Evolutionary conservation across 2,329 filamentous ascomycete species (phyloP).

Genomic region (Mycosphaerella arachidis): DNA sequence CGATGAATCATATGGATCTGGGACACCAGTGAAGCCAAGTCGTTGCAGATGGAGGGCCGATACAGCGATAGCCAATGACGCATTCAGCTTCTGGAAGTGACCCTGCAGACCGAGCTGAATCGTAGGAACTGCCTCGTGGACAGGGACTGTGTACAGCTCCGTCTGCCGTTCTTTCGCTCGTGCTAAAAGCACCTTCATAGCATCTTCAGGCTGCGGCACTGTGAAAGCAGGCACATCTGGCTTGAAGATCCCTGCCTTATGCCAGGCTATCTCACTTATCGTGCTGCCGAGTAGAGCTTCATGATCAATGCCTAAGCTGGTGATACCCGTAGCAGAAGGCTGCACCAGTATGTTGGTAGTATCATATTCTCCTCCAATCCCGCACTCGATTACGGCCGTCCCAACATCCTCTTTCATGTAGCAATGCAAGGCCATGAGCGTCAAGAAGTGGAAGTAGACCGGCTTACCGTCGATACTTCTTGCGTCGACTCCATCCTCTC

Average conservation of each 20-base stretch:
- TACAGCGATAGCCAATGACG: slow-evolving; percentile 56
- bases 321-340: slow-evolving; percentile 68
- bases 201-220: slow-evolving; percentile 52
- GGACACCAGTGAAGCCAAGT: slow-evolving; percentile 40
- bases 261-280: slow-evolving; percentile 80
- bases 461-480: slow-evolving; percentile 62
- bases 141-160: slow-evolving; percentile 45
- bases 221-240: slow-evolving; percentile 59
- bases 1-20: slow-evolving; percentile 37
- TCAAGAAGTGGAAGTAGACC: slow-evolving; percentile 88
- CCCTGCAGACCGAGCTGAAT: slow-evolving; percentile 57
- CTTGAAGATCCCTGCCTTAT: slow-evolving; percentile 87
- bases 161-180: slow-evolving; percentile 50
- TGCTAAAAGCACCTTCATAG: slow-evolving; percentile 53
- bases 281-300: slow-evolving; percentile 73
- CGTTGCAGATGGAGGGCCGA: slow-evolving; percentile 55
- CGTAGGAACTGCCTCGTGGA: slow-evolving; percentile 45
- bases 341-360: slow-evolving; percentile 78
- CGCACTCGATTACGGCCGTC: slow-evolving; percentile 82
- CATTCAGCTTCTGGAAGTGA: slow-evolving; percentile 61
- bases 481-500: slow-evolving; percentile 48
- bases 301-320: slow-evolving; percentile 82
- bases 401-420: slow-evolving; percentile 73
- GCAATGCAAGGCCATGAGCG: slow-evolving; percentile 78
- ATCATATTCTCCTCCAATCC: slow-evolving; percentile 90